Evolutionary conservation across 1,139 yeast species (phyloP), one percentile per base, ranked within the genome.

Genomic region (Tardiomyces depauwii): DNA sequence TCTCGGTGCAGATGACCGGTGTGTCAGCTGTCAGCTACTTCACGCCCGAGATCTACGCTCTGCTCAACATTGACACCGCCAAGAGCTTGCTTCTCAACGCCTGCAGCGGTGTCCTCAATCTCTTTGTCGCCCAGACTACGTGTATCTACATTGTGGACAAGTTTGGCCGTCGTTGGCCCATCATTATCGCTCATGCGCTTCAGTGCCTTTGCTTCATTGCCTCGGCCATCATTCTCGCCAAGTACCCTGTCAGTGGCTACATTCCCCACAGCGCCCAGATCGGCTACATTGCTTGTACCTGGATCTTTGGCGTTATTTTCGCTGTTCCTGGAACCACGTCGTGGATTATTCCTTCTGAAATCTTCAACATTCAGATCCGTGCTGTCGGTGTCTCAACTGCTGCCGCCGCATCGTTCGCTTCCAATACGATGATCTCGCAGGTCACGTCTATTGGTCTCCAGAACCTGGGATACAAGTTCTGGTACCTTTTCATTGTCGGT

Each of bases 1-100:
- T 77, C 49, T 63, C 73, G 49, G 82, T 82, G 48, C 65, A 61
- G 49, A 53, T 62, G 53, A 60, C 64, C 6, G 66, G 66, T 51
- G 56, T 62, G 44, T 62, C 62, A 45, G 65, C 63, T 13, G 50
- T 62, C 41, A 52, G 61, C 53, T 62, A 61, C 53, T 30, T 30
- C 16, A 30, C 36, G 3, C 36, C 36, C 11, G 36, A 30, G 36
- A 30, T 30, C 16, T 30, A 30, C 36, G 36, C 36, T 5, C n/a
- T 30, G 36, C 36, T 30, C 36, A 30, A 30, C 10, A 30, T 30
- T 13, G 16, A 12, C n/a, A 30, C 36, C 36, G n/a, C 36, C n/a
- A 30, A 30, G 36, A 13, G 16, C 10, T 11, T 30, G 16, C 16
- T 30, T 5, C 16, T 30, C 5, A 30, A 30, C 16, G 36, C 36